Evolutionary conservation across 139 green algal species (phyloP), one percentile per base, ranked within the genome.

Genomic region (Deuterostichococcus epilithicus): DNA sequence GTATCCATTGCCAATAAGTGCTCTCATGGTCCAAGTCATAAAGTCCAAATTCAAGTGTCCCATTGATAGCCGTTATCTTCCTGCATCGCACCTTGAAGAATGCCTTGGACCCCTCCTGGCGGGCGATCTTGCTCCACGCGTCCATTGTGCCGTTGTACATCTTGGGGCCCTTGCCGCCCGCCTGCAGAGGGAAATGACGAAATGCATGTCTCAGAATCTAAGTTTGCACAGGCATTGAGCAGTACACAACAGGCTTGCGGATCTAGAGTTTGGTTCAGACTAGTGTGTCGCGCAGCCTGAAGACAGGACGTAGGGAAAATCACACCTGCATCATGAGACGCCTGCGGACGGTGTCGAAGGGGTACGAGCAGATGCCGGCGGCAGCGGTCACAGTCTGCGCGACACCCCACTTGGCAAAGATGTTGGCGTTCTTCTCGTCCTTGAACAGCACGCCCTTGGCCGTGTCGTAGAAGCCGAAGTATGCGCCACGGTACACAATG

Each of bases 391-490:
- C 89, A 15, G 88, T 83, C 87, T 97, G 93, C 22, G 93, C 93
- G 33, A 96, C 86, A n/a, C 85, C 86, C 90, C 91, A 97, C 86
- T 94, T 94, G 73, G 85, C 82, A 44, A 91, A 77, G 82, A 96
- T 77, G 78, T 84, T 81, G 71, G 80, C 75, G 42, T 72, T 78
- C 76, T 88, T 88, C 79, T 93, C 87, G 72, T 93, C 84, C 86
- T 91, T 78, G 80, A 97, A 90, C 38, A 94, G 59, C 78, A 94
- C 90, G 28, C 92, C 91, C 88, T 98, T 98, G 74, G 93, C 84
- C 37, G 94, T 97, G 85, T 99, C 96, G 89, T 98, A 99, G 81
- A 98, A 90, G 71, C 96, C 96, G 81, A 99, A 99, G 92, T 99
- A 99, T 28, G 96, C 88, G 70, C 94, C 97, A 68, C 96, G 91